Evolutionary conservation across 495 filamentous ascomycete species (phyloP), one percentile per base, ranked within the genome.

Genomic region (Penicillium turbatum): DNA sequence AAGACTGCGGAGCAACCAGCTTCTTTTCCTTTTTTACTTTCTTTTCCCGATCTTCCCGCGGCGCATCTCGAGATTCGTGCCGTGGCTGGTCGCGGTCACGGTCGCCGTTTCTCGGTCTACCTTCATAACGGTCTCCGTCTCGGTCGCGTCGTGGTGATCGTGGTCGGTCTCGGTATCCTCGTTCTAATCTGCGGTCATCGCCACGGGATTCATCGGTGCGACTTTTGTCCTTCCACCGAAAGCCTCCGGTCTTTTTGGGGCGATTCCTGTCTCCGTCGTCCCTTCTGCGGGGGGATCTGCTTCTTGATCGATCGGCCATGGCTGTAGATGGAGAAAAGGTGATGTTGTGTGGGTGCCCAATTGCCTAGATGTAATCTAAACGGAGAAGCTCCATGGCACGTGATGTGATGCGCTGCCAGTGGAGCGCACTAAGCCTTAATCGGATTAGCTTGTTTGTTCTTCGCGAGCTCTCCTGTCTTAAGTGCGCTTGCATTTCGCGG

Each of bases 191-290:
- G 54, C 78, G 74, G 26, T 72, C 72, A 39, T 73, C 72, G 32
- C 63, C 62, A 59, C 69, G 60, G 75, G 70, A 29, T 43, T 79
- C 63, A 32, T 77, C 72, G 54, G 75, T 69, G 26, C 72, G 73
- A 51, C 77, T 72, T 65, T 85, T 85, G 32, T 85, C 81, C 60
- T 87, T 88, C 83, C 83, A 88, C 43, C 74, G 77, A 66, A 86
- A 85, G 0, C 83, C 83, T 31, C 78, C 71, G 12, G 66, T 57
- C 48, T 70, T 64, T 49, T 58, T 65, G 6, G 70, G 65, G 29
- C 64, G 60, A 26, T 65, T 56, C 56, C 63, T 53, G 39, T 68
- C 69, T n/a, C 51, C 41, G 15, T 59, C 53, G 11, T 60, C 56
- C 35, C 63, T 58, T 49, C 60, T 59, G n/a, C 54, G 38, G 10